These are phyloP conservation scores for Pseudogymnoascus sp. DNA, from an alignment of 2,329 filamentous ascomycete genomes.

Conservation along the genomic window DNA sequence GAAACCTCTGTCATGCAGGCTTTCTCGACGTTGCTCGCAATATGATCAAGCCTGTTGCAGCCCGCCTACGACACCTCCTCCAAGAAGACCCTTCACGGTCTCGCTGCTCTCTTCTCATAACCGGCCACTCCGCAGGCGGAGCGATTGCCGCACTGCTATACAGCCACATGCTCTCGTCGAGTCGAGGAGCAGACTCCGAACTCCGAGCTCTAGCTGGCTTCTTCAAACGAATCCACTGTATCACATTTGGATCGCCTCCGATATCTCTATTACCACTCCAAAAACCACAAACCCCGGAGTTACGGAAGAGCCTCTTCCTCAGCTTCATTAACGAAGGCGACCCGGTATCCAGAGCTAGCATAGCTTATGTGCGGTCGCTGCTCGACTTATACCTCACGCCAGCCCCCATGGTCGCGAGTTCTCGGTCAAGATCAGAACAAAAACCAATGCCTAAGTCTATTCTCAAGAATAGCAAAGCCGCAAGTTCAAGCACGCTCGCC, in stretches of 20 bases:
- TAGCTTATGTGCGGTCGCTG: constrained; percentile 65
- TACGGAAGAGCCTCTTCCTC: constrained; percentile 66
- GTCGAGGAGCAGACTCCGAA: constrained; percentile 53
- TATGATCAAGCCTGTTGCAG: constrained; percentile 69
- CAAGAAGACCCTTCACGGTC: constrained; percentile 64
- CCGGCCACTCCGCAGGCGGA: constrained; percentile 80
- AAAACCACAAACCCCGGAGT: constrained; percentile 45
- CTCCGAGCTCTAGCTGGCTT: constrained; percentile 61
- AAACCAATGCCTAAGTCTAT: constrained; percentile 12
- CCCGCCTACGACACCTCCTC: constrained; percentile 61
- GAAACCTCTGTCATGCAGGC: constrained; percentile 73
- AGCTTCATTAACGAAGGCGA: constrained; percentile 84
- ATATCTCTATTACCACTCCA: constrained; percentile 64
- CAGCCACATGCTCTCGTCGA: constrained; percentile 67
- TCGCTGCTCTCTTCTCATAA: constrained; percentile 68
- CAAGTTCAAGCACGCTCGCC: constrained; percentile 19
- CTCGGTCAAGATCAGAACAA: neutral
- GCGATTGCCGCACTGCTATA: constrained; percentile 77
- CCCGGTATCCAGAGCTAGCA: constrained; percentile 70
- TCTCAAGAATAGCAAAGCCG: constrained; percentile 17
- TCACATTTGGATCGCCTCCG: constrained; percentile 80
- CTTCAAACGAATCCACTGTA: constrained; percentile 76
- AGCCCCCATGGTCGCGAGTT: constrained; percentile 36
- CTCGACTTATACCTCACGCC: constrained; percentile 64
- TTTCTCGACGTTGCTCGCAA: constrained; percentile 70